Evolutionary conservation across 352 stramenopile genomes (phyloP).

Genomic region (Aphanomyces stellatus): DNA sequence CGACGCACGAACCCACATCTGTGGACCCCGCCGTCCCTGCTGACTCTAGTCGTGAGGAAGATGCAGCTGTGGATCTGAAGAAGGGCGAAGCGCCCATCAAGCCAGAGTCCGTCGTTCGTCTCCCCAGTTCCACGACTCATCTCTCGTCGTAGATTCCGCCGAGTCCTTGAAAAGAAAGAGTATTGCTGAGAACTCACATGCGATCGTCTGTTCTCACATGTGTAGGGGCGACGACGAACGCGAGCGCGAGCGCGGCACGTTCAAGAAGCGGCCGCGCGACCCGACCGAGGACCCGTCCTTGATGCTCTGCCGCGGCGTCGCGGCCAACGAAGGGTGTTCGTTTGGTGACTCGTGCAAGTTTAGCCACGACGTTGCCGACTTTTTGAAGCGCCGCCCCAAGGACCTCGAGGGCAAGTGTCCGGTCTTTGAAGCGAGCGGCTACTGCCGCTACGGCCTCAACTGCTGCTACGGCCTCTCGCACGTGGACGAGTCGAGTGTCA

Average conservation of each 20-base stretch:
- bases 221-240: constrained; percentile 17
- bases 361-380: constrained; percentile 72
- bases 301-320: constrained; percentile 53
- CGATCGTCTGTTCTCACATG: too few relatives aligned
- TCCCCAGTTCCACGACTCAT: not conserved
- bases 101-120: constrained; percentile 24
- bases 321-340: constrained; percentile 46
- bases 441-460: constrained; percentile 88
- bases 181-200: too few relatives aligned
- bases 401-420: constrained; percentile 71
- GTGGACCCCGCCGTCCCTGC: too few relatives aligned
- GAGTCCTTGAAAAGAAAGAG: constrained; percentile 31
- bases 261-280: constrained; percentile 79
- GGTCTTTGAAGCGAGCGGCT: constrained; percentile 71
- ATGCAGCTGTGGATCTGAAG: too few relatives aligned
- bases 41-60: too few relatives aligned
- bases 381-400: constrained; percentile 79
- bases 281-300: constrained; percentile 49
- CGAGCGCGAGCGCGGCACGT: constrained; percentile 35
- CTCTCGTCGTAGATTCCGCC: constrained; percentile 42
- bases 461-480: constrained; percentile 88
- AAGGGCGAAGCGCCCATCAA: constrained; percentile 34
- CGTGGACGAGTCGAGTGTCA: constrained; percentile 46
- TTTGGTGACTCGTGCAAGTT: constrained; percentile 82
- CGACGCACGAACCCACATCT: too few relatives aligned